Percentiles rank a stretch among this genome's conserved stretches.
Conservation (phyloP, 1,284 basidiomycete species). For the Phlebopus sp. region DNA sequence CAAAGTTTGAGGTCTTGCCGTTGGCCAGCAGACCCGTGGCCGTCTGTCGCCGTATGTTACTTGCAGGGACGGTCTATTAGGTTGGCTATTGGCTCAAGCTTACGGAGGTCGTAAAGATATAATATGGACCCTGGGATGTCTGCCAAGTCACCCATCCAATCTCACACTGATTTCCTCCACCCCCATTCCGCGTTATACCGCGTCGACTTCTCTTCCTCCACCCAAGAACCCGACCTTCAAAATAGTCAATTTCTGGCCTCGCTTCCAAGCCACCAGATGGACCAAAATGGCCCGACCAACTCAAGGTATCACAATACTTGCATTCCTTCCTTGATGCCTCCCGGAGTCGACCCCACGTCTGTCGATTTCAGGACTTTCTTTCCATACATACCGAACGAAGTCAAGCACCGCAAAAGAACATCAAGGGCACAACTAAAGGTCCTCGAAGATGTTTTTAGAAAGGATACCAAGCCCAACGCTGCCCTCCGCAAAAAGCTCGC, state of each 20-base stretch:
- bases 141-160: slow-evolving; percentile 25
- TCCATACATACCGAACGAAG: slow-evolving; percentile 84
- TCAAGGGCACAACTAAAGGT: slow-evolving; percentile 81
- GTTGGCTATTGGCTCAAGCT: slow-evolving; percentile 6
- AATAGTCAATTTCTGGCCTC: slow-evolving; percentile 13
- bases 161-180: slow-evolving; percentile 19
- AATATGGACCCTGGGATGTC: slow-evolving; percentile 32
- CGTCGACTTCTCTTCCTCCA: slow-evolving; percentile 20
- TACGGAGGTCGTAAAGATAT: slow-evolving; percentile 18
- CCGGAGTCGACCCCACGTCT: slow-evolving; percentile 56
- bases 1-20: slow-evolving; percentile 1
- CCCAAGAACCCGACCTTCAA: slow-evolving; percentile 3
- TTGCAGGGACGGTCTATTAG: slow-evolving; percentile 3
- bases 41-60: slow-evolving; percentile 24
- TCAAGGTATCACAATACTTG: slow-evolving; percentile 38
- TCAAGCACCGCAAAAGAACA: slow-evolving; percentile 87
- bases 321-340: slow-evolving; percentile 46
- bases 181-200: slow-evolving; percentile 20
- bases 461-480: slow-evolving; percentile 88
- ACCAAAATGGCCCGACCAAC: slow-evolving; percentile 15
- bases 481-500: slow-evolving; percentile 76
- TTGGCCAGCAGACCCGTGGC: slow-evolving; percentile 13
- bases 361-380: slow-evolving; percentile 57
- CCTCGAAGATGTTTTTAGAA: slow-evolving; percentile 81
- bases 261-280: slow-evolving; percentile 18